phyloP scores from a whole-genome alignment of 768 basidiomycete genomes.

The Serendipita indica region DNA sequence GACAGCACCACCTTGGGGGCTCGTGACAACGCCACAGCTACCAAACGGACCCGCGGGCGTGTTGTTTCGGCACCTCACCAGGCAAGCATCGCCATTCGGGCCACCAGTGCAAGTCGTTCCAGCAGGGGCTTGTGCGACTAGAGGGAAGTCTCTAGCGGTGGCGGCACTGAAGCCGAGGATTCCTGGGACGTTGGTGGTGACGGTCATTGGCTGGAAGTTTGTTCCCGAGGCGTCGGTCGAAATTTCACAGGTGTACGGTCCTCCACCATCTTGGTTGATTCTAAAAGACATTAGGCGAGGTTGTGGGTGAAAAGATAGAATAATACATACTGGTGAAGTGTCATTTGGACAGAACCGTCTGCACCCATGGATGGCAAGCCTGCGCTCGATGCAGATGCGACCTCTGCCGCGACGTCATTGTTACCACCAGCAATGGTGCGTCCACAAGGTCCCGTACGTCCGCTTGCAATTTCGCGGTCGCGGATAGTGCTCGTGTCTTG shows the following conservation, averaged over 20 bases:
- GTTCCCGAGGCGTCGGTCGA: conserved; percentile 19
- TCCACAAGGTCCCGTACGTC: conserved; percentile 18
- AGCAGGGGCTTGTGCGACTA: conserved; percentile 12
- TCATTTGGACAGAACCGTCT: conserved; percentile 18
- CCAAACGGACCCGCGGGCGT: conserved; percentile 22
- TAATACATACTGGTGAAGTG: conserved; percentile 16
- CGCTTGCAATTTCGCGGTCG: conserved; percentile 13
- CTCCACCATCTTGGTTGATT: conserved; percentile 23
- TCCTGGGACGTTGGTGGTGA: conserved; percentile 19
- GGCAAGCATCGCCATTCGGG: conserved; percentile 14
- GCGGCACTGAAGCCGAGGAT: conserved; percentile 14
- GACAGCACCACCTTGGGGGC: not conserved
- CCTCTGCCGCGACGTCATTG: conserved; percentile 17
- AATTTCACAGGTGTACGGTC: conserved; percentile 20
- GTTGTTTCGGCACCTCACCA: conserved; percentile 16
- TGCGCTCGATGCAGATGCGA: conserved; percentile 15
- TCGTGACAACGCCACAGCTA: conserved; percentile 18
- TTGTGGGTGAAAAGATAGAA: not conserved
- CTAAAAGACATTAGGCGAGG: not conserved
- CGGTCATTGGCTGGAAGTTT: conserved; percentile 17
- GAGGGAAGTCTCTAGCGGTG: conserved; percentile 15
- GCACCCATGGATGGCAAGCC: conserved; percentile 18
- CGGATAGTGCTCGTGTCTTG: conserved; percentile 15
- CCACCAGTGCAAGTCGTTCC: conserved; percentile 15
- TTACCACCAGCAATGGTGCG: conserved; percentile 19